Conservation (phyloP, 2,329 filamentous ascomycete species). For the Conoideocrella luteorostrata region DNA sequence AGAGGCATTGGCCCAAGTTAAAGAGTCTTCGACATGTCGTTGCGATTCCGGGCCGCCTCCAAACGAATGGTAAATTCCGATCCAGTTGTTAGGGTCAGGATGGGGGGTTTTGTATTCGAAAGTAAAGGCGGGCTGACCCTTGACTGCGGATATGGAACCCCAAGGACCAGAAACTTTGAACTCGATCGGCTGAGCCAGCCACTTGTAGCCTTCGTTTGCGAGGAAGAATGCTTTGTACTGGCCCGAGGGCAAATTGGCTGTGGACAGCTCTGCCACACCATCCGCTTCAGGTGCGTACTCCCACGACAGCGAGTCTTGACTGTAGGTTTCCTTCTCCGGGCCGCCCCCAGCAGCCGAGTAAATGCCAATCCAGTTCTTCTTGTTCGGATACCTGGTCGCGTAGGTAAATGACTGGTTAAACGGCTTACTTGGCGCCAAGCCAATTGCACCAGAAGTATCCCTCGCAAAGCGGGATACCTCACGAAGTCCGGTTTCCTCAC, state of each 20-base stretch:
- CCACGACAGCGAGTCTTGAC: conserved; percentile 24
- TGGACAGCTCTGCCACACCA: conserved; percentile 20
- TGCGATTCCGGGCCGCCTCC: conserved; percentile 29
- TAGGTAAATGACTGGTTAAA: conserved; percentile 19
- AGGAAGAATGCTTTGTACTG: conserved; percentile 30
- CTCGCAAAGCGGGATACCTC: background rate
- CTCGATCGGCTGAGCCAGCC: conserved; percentile 24
- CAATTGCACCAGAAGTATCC: background rate
- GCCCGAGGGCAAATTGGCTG: conserved; percentile 18
- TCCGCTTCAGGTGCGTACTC: conserved; percentile 19
- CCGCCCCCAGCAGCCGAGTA: conserved; percentile 24
- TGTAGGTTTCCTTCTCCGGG: conserved; percentile 22
- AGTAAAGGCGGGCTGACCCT: conserved; percentile 19
- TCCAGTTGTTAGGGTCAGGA: conserved; percentile 28
- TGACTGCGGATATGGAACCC: conserved; percentile 10
- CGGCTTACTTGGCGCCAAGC: background rate
- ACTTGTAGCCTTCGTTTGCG: conserved; percentile 25
- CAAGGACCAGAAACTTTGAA: conserved; percentile 17
- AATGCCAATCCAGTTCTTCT: conserved; percentile 32
- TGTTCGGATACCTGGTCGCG: conserved; percentile 17
- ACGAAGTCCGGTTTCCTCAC: background rate
- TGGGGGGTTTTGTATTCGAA: conserved; percentile 27
- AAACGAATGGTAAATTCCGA: conserved; percentile 27
- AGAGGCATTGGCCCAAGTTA: conserved; percentile 29
- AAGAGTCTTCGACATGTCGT: conserved; percentile 19